A percentile compares a stretch with the other conserved stretches of the same genome.
These are phyloP conservation scores for Ogataea glucozyma DNA, from an alignment of 805 yeast genomes.

Conservation along the genomic window DNA sequence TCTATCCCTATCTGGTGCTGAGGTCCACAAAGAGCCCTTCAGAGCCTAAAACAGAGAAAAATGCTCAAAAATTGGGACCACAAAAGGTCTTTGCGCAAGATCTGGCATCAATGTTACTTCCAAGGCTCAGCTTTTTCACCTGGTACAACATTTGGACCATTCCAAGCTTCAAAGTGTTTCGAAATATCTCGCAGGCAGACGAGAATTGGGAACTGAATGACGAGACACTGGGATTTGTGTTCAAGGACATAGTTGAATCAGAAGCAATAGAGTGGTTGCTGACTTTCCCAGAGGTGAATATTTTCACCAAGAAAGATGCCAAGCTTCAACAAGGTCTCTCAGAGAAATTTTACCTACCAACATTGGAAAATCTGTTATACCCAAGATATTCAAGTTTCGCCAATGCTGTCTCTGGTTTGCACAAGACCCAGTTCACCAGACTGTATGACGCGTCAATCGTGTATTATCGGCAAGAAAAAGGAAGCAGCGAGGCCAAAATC, in stretches of 20 bases:
- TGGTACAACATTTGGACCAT: conserved; percentile 70
- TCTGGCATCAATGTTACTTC: conserved; percentile 34
- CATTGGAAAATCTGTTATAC: conserved; percentile 61
- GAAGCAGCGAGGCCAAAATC: conserved; percentile 6
- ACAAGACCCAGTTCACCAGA: conserved; percentile 41
- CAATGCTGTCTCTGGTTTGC: conserved; percentile 47
- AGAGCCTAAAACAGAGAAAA: conserved; percentile 6
- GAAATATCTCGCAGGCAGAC: conserved; percentile 54
- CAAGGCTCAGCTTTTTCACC: conserved; percentile 58
- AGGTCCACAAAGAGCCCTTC: conserved; percentile 21
- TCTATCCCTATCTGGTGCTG: conserved; percentile 46
- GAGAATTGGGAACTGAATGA: conserved; percentile 68
- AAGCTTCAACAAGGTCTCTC: conserved; percentile 55
- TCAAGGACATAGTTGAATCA: conserved; percentile 38
- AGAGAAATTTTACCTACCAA: conserved; percentile 60
- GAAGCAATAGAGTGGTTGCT: conserved; percentile 57
- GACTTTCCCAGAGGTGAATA: conserved; percentile 84
- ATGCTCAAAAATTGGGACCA: conserved; percentile 6
- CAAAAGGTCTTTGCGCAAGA: conserved; percentile 29
- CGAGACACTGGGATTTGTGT: conserved; percentile 34
- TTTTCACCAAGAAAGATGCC: conserved; percentile 51
- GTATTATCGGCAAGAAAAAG: conserved; percentile 36
- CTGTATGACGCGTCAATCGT: conserved; percentile 58
- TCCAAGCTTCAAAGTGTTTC: conserved; percentile 52
- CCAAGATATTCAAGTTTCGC: conserved; percentile 70